Conservation (phyloP, 345 rosid genomes). For the Camelina laxa region DNA sequence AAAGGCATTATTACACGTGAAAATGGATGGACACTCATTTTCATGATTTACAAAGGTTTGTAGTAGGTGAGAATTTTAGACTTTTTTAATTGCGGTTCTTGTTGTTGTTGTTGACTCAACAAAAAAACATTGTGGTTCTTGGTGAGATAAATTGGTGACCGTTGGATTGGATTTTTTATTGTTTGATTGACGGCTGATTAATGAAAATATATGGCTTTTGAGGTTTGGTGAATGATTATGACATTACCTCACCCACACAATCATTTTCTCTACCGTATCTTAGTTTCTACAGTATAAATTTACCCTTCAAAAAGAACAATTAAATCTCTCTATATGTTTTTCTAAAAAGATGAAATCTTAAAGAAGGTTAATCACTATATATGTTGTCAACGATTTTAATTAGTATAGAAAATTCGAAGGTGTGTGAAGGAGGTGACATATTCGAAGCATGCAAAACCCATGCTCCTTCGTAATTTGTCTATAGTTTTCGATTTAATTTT, state of each 20-base stretch:
- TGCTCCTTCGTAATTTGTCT: not conserved
- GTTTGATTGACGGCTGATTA: not conserved
- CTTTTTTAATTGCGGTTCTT: slow-evolving; percentile 13
- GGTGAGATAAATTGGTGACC: slow-evolving; percentile 15
- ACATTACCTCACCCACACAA: slow-evolving; percentile 4
- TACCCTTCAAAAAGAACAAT: not conserved
- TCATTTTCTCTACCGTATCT: not conserved
- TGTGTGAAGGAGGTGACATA: not conserved
- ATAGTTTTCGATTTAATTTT: too few relatives aligned
- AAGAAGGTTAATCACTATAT: too few relatives aligned
- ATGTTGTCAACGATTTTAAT: not conserved
- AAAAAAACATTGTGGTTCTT: not conserved
- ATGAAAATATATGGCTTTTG: not conserved
- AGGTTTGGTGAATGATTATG: slow-evolving; percentile 30
- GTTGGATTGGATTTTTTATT: slow-evolving; percentile 11
- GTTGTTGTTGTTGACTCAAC: slow-evolving; percentile 1
- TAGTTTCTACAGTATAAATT: too few relatives aligned
- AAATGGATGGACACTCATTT: not conserved
- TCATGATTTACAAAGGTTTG: not conserved
- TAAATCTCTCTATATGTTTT: not conserved
- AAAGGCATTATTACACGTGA: slow-evolving; percentile 9
- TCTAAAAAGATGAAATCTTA: too few relatives aligned
- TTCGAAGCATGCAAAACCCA: not conserved
- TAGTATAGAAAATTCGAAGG: not conserved
- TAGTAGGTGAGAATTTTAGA: slow-evolving; percentile 20